These are phyloP conservation scores for Chrysoporthe deuterocubensis DNA, from an alignment of 2,329 filamentous ascomycete genomes.

Conservation along the genomic window DNA sequence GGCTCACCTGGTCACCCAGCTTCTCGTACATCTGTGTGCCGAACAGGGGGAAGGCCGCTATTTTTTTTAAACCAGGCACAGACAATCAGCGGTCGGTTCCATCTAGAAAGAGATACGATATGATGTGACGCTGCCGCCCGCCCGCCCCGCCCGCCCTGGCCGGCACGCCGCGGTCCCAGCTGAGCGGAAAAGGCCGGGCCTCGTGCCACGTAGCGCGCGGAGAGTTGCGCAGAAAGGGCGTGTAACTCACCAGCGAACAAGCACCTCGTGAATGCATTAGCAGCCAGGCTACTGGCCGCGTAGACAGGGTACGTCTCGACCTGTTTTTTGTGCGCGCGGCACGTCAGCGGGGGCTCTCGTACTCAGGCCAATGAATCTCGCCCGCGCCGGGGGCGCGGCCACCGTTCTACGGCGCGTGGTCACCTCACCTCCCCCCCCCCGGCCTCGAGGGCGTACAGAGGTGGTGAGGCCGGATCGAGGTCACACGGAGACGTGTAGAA, in stretches of 20 bases:
- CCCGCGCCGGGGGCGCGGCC: neutral
- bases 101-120: neutral
- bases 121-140: neutral
- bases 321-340: constrained; percentile 34
- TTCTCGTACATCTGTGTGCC: constrained; percentile 72
- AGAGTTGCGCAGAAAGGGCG: neutral
- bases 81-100: constrained; percentile 10
- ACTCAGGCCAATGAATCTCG: constrained; percentile 33
- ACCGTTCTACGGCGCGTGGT: neutral
- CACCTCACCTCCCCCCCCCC: no score
- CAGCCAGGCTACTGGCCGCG: constrained; percentile 78
- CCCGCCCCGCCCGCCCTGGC: neutral
- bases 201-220: neutral
- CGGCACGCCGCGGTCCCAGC: constrained; percentile 27
- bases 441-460: neutral
- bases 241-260: constrained; percentile 67
- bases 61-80: constrained; percentile 15
- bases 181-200: constrained; percentile 30
- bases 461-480: constrained; percentile 1
- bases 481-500: neutral
- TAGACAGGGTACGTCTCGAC: constrained; percentile 79
- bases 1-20: constrained; percentile 61
- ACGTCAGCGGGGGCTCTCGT: constrained; percentile 34
- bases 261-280: constrained; percentile 80
- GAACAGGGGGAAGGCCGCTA: constrained; percentile 77